phyloP scores from a whole-genome alignment of 257 asterid species.

The Misopates orontium region DNA sequence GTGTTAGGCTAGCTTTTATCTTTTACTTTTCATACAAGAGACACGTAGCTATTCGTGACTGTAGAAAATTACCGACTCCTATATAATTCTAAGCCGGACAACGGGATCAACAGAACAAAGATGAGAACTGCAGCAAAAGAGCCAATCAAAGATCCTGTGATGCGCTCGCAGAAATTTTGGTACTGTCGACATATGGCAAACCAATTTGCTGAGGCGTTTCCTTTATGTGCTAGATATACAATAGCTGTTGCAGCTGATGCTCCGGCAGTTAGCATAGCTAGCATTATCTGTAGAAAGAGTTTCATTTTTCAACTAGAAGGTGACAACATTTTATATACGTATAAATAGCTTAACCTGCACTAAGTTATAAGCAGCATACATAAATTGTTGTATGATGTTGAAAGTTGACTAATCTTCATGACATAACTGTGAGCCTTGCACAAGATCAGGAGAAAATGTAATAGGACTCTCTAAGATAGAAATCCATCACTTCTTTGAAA shows the following conservation, averaged over 20 bases:
- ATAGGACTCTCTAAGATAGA: too few species aligned
- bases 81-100: slow-evolving; percentile 53
- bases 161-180: slow-evolving; percentile 56
- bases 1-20: too few species aligned
- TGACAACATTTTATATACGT: too few species aligned
- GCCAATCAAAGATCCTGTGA: slow-evolving; percentile 71
- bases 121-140: slow-evolving; percentile 52
- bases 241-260: slow-evolving; percentile 83
- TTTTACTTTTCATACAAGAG: background rate
- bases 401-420: too few species aligned
- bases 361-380: too few species aligned
- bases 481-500: too few species aligned
- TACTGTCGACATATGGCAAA: slow-evolving; percentile 64
- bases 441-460: too few species aligned
- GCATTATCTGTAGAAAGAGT: slow-evolving; percentile 44
- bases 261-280: slow-evolving; percentile 54
- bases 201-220: slow-evolving; percentile 82
- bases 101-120: slow-evolving; percentile 46
- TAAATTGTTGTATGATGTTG: too few species aligned
- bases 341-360: too few species aligned
- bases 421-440: too few species aligned
- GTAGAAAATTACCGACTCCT: slow-evolving; percentile 27
- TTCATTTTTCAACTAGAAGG: too few species aligned
- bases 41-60: background rate
- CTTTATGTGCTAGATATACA: slow-evolving; percentile 76